Conservation (phyloP, 139 green algal genomes). For the Volvox reticuliferus region DNA sequence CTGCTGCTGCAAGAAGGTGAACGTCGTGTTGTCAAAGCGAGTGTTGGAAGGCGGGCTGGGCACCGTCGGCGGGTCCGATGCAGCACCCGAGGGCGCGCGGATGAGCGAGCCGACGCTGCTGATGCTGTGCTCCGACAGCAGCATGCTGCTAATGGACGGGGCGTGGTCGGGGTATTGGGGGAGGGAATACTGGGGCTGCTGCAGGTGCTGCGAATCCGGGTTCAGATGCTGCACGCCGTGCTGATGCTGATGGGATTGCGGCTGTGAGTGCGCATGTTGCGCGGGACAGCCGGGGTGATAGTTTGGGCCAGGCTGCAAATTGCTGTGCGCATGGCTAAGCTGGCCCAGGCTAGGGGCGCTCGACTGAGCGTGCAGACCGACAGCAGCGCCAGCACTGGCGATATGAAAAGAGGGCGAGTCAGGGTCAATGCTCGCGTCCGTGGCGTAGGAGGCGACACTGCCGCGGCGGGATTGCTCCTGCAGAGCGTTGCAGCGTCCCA, state of each 20-base stretch:
- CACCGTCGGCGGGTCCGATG: not conserved
- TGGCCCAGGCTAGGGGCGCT: not conserved
- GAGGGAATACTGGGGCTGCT: not conserved
- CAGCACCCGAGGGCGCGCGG: not conserved
- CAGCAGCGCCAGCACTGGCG: not conserved
- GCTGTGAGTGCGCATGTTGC: too few species aligned
- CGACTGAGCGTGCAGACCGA: not conserved
- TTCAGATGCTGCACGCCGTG: not conserved
- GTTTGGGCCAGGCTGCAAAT: not conserved
- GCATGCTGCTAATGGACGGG: not conserved
- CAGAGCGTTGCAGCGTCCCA: not conserved
- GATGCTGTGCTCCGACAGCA: slow-evolving; percentile 7
- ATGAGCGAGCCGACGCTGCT: slow-evolving; percentile 12
- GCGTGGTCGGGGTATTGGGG: slow-evolving; percentile 2
- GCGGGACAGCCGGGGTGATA: too few species aligned
- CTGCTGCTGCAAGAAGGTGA: slow-evolving; percentile 32
- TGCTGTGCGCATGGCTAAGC: not conserved
- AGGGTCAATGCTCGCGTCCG: slow-evolving; percentile 11
- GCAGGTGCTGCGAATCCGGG: not conserved
- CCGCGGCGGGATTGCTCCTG: not conserved
- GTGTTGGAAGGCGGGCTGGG: slow-evolving; percentile 9
- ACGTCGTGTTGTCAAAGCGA: not conserved
- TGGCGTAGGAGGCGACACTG: slow-evolving; percentile 34
- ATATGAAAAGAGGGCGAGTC: slow-evolving; percentile 21
- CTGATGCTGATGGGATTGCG: not conserved